Conservation (phyloP, 345 rosid genomes). For the Eucalyptus urophylla region DNA sequence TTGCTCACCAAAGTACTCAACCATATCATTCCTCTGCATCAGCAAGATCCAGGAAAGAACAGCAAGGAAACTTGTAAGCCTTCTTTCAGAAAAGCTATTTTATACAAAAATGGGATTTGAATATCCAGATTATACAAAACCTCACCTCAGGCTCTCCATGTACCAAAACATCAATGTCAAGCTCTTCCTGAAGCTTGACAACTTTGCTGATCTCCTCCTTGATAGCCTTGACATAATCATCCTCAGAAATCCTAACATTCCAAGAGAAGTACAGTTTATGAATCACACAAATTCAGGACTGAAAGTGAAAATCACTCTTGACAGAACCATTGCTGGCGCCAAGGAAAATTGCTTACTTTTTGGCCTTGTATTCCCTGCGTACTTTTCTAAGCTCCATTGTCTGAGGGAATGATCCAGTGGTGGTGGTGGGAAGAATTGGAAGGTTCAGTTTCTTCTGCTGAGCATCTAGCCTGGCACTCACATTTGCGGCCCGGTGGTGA, state of each 20-base stretch:
- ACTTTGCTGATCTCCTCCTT: conserved; percentile 84
- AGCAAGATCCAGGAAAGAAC: not conserved
- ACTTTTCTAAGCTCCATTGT: conserved; percentile 87
- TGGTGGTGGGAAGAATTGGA: conserved; percentile 90
- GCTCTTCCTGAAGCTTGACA: conserved; percentile 79
- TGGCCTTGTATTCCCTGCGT: conserved; percentile 96
- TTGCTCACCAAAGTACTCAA: conserved; percentile 97
- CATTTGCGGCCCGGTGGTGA: conserved; percentile 72
- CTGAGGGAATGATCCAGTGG: conserved; percentile 96
- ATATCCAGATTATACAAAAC: not conserved
- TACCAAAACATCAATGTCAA: conserved; percentile 92
- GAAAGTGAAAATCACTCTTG: not conserved
- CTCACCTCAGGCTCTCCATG: conserved; percentile 97
- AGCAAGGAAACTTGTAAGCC: not conserved
- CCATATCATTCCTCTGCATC: conserved; percentile 91
- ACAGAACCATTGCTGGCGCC: not conserved
- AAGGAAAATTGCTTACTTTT: conserved; percentile 41
- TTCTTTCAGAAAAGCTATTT: not conserved
- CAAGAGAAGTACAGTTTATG: not conserved
- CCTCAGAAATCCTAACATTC: conserved; percentile 66
- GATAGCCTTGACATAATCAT: conserved; percentile 70
- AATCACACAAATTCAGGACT: not conserved
- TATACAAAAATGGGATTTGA: not conserved
- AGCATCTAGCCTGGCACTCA: conserved; percentile 74
- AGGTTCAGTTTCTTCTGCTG: conserved; percentile 93